Evolutionary conservation across 2,329 filamentous ascomycete species (phyloP), one percentile per base, ranked within the genome.

Genomic region (Pseudogymnoascus sp.): DNA sequence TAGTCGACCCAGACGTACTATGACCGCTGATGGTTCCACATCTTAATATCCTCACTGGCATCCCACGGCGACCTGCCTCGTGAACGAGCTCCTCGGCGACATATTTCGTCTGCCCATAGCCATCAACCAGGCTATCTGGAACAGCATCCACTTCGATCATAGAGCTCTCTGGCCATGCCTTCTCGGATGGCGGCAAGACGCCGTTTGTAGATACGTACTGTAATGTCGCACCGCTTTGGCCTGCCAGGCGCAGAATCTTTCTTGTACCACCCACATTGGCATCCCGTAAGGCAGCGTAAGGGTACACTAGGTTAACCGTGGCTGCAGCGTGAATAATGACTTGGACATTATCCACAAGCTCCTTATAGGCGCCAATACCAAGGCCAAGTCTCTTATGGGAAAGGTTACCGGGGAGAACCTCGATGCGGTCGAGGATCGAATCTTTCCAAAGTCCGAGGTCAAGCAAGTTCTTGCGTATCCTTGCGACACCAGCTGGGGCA

Each of bases 151-250:
- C 80, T 31, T 81, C 79, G 13, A 92, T 77, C 76, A 87, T 85
- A 8, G 84, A 77, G 65, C 86, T 83, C 72, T 92, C 90, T 0
- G 83, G 74, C 89, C 89, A 92, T 9, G 89, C 87, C 39, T 85
- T 79, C 4, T 81, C 80, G 0, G 87, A 89, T 6, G 87, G 83
- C 1, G 89, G 89, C 36, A 93, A 74, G 1, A 93, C 89, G 59
- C 90, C 90, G 66, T 92, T 92, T 0, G 89, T 92, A 0, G 89
- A 92, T 1, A 92, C 79, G 65, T 92, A 89, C 68, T 92, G 88
- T 1, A 92, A 80, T 0, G 89, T 91, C 0, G 88, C 88, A 10
- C 86, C 86, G 25, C 80, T 82, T 38, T 81, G 80, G 63, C 83
- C 81, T 0, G 89, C 89, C 27, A 93, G 78, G 44, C 89, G 86